phyloP scores from a whole-genome alignment of 2,329 filamentous ascomycete species.

The Domatiomyces catenatus region DNA sequence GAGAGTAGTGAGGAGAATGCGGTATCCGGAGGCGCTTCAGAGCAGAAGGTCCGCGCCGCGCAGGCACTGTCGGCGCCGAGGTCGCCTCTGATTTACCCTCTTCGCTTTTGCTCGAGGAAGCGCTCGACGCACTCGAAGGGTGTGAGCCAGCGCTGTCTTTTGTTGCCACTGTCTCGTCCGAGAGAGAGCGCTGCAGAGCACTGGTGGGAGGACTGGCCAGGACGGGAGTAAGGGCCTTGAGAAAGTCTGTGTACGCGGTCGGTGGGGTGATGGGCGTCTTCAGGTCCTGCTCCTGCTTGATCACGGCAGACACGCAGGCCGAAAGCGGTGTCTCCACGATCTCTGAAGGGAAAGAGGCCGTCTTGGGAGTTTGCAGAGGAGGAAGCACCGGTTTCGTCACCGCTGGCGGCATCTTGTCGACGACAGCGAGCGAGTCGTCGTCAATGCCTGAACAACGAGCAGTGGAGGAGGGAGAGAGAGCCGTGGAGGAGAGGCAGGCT shows the following conservation, averaged over 20 bases:
- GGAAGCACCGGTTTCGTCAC: conserved; percentile 25
- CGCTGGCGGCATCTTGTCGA: conserved; percentile 17
- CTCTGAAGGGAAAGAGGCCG: conserved; percentile 35
- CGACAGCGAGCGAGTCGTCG: conserved; percentile 15
- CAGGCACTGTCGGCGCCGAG: conserved; percentile 45
- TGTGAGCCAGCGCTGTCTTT: conserved; percentile 23
- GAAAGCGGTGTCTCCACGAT: conserved; percentile 34
- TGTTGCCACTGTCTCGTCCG: conserved; percentile 27
- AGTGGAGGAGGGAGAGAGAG: conserved; percentile 6
- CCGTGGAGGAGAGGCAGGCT: conserved; percentile 8
- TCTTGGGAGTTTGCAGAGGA: conserved; percentile 31
- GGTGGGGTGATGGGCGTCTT: conserved; percentile 87
- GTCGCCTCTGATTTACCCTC: conserved; percentile 32
- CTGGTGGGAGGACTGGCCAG: conserved; percentile 51
- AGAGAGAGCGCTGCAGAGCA: conserved; percentile 26
- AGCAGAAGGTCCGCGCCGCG: conserved; percentile 40
- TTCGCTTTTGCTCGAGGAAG: conserved; percentile 38
- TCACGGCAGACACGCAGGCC: conserved; percentile 40
- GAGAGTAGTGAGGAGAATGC: conserved; percentile 54
- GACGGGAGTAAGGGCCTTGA: conserved; percentile 61
- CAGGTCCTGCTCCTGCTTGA: conserved; percentile 54
- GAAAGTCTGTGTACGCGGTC: conserved; percentile 78
- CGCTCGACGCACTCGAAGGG: conserved; percentile 26
- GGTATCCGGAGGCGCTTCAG: conserved; percentile 57
- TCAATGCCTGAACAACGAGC: conserved; percentile 3